Evolutionary conservation across 345 rosid genomes (phyloP).

Genomic region (Corymbia maculata): DNA sequence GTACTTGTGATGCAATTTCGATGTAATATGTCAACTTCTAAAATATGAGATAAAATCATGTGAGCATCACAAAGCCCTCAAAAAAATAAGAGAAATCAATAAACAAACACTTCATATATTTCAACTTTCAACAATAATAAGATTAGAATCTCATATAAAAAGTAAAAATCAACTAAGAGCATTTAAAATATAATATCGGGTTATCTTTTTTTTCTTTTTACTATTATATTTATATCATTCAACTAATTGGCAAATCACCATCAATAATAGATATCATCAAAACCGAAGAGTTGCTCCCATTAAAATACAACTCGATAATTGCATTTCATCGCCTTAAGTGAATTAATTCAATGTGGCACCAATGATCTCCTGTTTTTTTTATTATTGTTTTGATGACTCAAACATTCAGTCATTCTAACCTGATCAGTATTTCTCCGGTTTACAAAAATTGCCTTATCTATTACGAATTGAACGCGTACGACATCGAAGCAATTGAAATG

Average conservation of each 20-base stretch:
- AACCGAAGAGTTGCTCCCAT: fast-evolving
- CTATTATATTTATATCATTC: neutral
- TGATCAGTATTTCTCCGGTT: fast-evolving
- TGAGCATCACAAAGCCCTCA: neutral
- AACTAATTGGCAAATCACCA: fast-evolving
- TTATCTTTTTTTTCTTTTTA: no score
- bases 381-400: no score
- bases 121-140: no score
- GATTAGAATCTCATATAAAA: neutral
- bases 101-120: no score
- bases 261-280: neutral
- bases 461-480: neutral
- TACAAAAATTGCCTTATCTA: neutral
- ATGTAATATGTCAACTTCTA: neutral
- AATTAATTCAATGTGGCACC: fast-evolving
- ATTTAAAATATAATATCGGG: no score
- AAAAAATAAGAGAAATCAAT: neutral
- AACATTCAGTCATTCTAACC: neutral
- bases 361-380: no score
- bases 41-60: neutral
- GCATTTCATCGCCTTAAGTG: neutral
- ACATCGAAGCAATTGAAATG: neutral
- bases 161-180: neutral
- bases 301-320: neutral
- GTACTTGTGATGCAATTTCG: neutral